Evolutionary conservation across 208 protist genomes (phyloP).

Genomic region (Acanthamoeba healyi): DNA sequence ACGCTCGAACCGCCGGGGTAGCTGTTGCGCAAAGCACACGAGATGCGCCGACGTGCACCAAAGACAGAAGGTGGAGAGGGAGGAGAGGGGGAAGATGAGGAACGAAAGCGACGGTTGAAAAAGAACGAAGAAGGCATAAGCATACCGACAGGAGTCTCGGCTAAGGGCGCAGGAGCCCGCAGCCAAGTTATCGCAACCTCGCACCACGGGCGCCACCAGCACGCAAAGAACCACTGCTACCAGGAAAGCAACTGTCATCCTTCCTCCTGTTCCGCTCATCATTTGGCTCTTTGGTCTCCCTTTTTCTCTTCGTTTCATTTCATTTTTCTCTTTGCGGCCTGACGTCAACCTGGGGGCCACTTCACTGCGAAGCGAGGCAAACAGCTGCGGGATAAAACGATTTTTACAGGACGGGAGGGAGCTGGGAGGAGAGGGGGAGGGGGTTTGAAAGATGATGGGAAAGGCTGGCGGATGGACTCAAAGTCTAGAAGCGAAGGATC

Average conservation of each 20-base stretch:
- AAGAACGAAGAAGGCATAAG: background rate
- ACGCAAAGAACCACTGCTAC: background rate
- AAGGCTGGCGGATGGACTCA: background rate
- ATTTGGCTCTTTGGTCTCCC: background rate
- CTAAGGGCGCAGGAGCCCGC: background rate
- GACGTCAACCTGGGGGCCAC: too few species aligned
- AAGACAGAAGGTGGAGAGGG: background rate
- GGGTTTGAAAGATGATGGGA: too few species aligned
- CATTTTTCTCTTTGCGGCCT: background rate
- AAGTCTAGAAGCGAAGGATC: constrained; percentile 77
- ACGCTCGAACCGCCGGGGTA: background rate
- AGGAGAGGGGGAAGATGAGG: background rate
- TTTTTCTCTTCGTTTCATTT: background rate
- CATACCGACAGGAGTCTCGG: background rate
- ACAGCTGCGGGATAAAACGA: too few species aligned
- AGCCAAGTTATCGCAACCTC: background rate
- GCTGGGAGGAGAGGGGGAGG: too few species aligned
- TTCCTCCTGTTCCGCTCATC: background rate
- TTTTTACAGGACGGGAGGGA: too few species aligned
- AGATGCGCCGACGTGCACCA: too few species aligned
- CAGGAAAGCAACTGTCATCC: too few species aligned
- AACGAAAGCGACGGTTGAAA: background rate
- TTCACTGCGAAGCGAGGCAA: too few species aligned
- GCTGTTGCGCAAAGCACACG: too few species aligned
- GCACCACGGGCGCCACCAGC: background rate